A percentile compares a stretch with the other conserved stretches of the same genome.
Conservation (phyloP, 495 filamentous ascomycete species). For the Thermochaetoides thermophila region DNA sequence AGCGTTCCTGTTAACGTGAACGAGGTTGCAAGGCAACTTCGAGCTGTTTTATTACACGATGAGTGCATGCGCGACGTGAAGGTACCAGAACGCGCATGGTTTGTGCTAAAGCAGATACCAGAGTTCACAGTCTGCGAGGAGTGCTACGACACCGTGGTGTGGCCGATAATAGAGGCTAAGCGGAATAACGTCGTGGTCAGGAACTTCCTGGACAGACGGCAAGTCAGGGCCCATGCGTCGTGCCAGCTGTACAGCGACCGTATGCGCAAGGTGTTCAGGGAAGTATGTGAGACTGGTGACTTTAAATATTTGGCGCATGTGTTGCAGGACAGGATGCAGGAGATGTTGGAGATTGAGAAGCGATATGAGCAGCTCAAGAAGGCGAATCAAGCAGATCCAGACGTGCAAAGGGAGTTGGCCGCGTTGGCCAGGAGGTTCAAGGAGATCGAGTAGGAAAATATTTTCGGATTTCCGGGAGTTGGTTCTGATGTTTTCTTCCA, state of each 20-base stretch:
- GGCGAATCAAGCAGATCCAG: slow-evolving; percentile 29
- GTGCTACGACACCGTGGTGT: slow-evolving; percentile 53
- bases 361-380: slow-evolving; percentile 20
- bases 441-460: slow-evolving; percentile 10
- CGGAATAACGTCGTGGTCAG: slow-evolving; percentile 35
- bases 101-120: slow-evolving; percentile 24
- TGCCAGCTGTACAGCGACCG: slow-evolving; percentile 64
- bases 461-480: too few relatives aligned
- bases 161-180: slow-evolving; percentile 39
- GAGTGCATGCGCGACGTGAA: slow-evolving; percentile 23
- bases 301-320: slow-evolving; percentile 35
- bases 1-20: slow-evolving; percentile 20
- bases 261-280: slow-evolving; percentile 52
- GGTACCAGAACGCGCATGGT: slow-evolving; percentile 20
- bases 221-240: slow-evolving; percentile 33
- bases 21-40: slow-evolving; percentile 22
- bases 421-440: slow-evolving; percentile 7
- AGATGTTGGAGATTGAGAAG: slow-evolving; percentile 16
- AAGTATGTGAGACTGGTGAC: slow-evolving; percentile 45
- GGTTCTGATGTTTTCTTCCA: too few relatives aligned
- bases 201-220: slow-evolving; percentile 38
- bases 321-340: slow-evolving; percentile 30
- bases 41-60: slow-evolving; percentile 17
- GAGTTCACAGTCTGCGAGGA: slow-evolving; percentile 32
- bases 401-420: slow-evolving; percentile 29